Conservation (phyloP, 2,329 filamentous ascomycete species). For the Cercospora sesami region DNA sequence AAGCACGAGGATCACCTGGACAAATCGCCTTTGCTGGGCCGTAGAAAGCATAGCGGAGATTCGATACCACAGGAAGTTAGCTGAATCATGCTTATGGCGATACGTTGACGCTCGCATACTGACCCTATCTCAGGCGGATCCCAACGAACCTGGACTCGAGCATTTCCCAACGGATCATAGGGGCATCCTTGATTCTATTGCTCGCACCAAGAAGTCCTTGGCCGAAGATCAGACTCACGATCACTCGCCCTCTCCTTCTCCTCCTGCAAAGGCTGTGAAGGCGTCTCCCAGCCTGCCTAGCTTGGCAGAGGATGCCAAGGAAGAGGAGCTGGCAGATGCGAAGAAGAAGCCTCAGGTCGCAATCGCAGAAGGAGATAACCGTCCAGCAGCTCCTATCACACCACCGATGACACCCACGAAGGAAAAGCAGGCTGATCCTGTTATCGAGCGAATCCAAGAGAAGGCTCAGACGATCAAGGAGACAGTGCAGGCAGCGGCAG, state of each 20-base stretch:
- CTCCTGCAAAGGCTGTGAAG: constrained; percentile 19
- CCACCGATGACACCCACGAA: constrained; percentile 39
- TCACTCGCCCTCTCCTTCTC: constrained; percentile 13
- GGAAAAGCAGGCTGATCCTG: constrained; percentile 17
- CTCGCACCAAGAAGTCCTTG: constrained; percentile 28
- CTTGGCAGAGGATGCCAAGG: constrained; percentile 34
- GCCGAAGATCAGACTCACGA: constrained; percentile 31
- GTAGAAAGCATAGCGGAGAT: constrained; percentile 22
- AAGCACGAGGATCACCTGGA: constrained; percentile 20
- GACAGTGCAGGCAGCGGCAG: constrained; percentile 21
- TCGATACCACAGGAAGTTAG: constrained; percentile 16
- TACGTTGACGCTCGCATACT: neutral
- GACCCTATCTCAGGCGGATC: constrained; percentile 29
- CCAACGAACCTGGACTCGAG: constrained; percentile 37
- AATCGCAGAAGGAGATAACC: constrained; percentile 16
- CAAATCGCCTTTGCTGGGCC: constrained; percentile 14
- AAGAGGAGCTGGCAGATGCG: constrained; percentile 21
- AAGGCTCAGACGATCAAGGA: constrained; percentile 19
- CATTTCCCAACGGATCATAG: constrained; percentile 39
- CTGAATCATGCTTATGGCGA: neutral
- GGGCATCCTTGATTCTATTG: constrained; percentile 39
- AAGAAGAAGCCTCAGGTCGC: constrained; percentile 19
- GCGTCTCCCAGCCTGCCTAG: constrained; percentile 30
- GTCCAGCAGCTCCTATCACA: constrained; percentile 34
- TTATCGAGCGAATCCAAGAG: constrained; percentile 13